These are phyloP conservation scores for Starmerella tilneyi DNA, from an alignment of 805 yeast species.

Conservation along the genomic window DNA sequence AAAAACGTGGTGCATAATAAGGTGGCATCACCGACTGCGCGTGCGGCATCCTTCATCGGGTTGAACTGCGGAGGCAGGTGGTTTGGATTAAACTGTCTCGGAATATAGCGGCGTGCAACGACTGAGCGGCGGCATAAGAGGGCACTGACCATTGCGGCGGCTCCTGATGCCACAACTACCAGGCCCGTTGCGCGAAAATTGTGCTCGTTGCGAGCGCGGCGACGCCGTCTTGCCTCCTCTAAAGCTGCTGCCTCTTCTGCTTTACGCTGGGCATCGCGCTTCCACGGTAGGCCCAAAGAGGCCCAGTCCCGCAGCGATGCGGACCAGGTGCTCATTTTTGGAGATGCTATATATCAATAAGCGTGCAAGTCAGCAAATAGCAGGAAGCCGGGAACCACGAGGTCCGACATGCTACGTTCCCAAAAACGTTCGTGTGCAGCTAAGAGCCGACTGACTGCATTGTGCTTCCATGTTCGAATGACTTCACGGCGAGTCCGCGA, in stretches of 20 bases:
- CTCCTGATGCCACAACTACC: conserved; percentile 60
- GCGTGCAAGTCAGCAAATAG: too few relatives aligned
- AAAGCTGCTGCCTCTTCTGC: neutral
- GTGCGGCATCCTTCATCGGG: conserved; percentile 70
- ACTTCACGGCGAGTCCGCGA: too few relatives aligned
- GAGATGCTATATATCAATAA: too few relatives aligned
- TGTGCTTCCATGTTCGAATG: too few relatives aligned
- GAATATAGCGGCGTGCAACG: conserved; percentile 58
- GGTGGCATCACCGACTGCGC: conserved; percentile 75
- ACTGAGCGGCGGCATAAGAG: conserved; percentile 69
- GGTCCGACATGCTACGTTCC: too few relatives aligned
- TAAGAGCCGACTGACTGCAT: too few relatives aligned
- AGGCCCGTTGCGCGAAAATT: conserved; percentile 8
- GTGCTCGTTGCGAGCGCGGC: conserved; percentile 7
- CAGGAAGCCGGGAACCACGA: too few relatives aligned
- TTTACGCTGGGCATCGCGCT: neutral
- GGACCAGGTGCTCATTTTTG: too few relatives aligned
- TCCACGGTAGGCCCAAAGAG: too few relatives aligned
- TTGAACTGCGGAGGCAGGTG: conserved; percentile 78
- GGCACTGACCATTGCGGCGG: conserved; percentile 59
- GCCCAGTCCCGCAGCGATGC: too few relatives aligned
- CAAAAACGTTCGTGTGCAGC: too few relatives aligned
- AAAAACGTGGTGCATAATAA: conserved; percentile 60
- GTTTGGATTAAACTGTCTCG: conserved; percentile 71
- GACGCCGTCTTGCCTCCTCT: neutral